Percentiles rank a stretch among this genome's conserved stretches.
These are phyloP conservation scores for Fusarium pseudoanthophilum DNA, from an alignment of 2,329 filamentous ascomycete genomes.

Conservation along the genomic window DNA sequence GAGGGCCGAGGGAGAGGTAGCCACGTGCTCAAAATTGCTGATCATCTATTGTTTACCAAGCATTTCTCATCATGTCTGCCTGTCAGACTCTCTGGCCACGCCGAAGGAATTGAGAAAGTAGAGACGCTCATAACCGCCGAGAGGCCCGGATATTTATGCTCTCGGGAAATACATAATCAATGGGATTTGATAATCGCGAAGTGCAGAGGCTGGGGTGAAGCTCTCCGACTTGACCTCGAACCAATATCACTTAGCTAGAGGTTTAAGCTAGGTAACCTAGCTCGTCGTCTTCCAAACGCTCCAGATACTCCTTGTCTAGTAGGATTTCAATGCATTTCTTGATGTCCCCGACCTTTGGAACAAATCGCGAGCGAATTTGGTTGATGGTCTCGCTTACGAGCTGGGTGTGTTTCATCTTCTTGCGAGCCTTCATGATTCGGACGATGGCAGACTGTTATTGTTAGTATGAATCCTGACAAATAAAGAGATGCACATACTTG, in stretches of 20 bases:
- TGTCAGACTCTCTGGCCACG: slow-evolving; percentile 12
- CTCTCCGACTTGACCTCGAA: background rate
- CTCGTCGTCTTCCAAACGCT: slow-evolving; percentile 93
- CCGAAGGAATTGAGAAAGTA: slow-evolving; percentile 27
- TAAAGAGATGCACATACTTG: slow-evolving; percentile 74
- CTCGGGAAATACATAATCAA: slow-evolving; percentile 12
- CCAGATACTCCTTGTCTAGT: slow-evolving; percentile 98
- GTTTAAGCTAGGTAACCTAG: slow-evolving; percentile 89
- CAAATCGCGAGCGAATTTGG: slow-evolving; percentile 92
- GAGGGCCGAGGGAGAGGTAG: background rate
- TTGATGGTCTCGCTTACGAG: slow-evolving; percentile 95
- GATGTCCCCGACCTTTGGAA: slow-evolving; percentile 93
- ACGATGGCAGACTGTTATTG: slow-evolving; percentile 87
- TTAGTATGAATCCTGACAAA: slow-evolving; percentile 36
- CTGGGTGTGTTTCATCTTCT: slow-evolving; percentile 97
- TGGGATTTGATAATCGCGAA: background rate
- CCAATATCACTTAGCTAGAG: background rate
- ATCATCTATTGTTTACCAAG: slow-evolving; percentile 34
- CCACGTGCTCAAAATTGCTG: slow-evolving; percentile 10
- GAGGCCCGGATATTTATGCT: background rate
- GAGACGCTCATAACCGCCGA: slow-evolving; percentile 11
- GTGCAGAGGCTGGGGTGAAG: background rate
- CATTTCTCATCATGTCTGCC: slow-evolving; percentile 18
- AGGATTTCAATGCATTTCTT: slow-evolving; percentile 99
- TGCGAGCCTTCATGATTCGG: slow-evolving; percentile 99